Percentiles rank a stretch among this genome's conserved stretches.
phyloP scores from a whole-genome alignment of 345 rosid genomes.

The Streptanthus diversifolius region DNA sequence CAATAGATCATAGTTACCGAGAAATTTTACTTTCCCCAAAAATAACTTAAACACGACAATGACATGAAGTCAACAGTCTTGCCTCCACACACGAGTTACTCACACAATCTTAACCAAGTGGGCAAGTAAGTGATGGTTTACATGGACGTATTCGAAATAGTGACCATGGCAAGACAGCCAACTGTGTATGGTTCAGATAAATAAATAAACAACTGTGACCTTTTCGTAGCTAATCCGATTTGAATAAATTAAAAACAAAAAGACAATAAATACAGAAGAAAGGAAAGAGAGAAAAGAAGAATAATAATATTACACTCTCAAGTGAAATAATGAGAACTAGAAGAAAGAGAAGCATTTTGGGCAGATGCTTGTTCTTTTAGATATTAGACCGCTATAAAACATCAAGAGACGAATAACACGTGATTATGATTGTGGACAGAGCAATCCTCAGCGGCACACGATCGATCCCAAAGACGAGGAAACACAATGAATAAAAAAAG shows the following conservation, averaged over 20 bases:
- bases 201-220: not conserved
- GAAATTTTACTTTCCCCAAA: too few species aligned
- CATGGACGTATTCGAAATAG: not conserved
- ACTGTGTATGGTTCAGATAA: not conserved
- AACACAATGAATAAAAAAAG: not conserved
- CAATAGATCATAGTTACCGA: not conserved
- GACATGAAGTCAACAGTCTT: not conserved
- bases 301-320: conserved; percentile 10
- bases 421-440: conserved; percentile 4
- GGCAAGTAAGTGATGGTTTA: not conserved
- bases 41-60: too few species aligned
- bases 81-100: not conserved
- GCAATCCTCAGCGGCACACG: conserved; percentile 9
- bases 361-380: conserved; percentile 21
- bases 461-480: conserved; percentile 20
- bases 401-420: not conserved
- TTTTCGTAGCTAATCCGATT: not conserved
- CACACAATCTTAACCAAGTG: not conserved
- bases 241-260: not conserved
- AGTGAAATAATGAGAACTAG: conserved; percentile 8
- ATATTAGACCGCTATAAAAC: conserved; percentile 9
- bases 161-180: not conserved
- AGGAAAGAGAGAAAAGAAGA: not conserved
- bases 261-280: conserved; percentile 12
- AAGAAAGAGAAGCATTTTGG: conserved; percentile 23